These are phyloP conservation scores for Xanthoparmelia taractica DNA, from an alignment of 495 filamentous ascomycete genomes.

Conservation along the genomic window DNA sequence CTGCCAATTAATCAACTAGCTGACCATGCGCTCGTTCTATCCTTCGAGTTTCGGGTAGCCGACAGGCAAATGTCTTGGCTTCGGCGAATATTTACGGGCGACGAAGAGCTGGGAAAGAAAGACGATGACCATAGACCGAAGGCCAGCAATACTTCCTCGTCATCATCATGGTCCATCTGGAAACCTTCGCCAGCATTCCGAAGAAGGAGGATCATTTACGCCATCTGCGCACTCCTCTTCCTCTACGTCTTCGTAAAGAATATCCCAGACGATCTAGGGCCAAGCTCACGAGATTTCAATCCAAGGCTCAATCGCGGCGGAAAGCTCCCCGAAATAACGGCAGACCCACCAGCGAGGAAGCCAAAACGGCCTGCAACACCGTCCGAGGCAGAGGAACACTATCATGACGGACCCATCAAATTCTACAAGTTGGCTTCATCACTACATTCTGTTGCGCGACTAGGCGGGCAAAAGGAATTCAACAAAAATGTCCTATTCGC, in stretches of 20 bases:
- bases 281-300: constrained; percentile 21
- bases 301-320: constrained; percentile 12
- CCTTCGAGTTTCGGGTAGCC: constrained; percentile 21
- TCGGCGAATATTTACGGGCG: constrained; percentile 42
- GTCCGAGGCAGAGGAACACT: constrained; percentile 31
- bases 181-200: constrained; percentile 29
- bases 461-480: constrained; percentile 28
- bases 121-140: constrained; percentile 53
- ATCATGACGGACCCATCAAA: constrained; percentile 49
- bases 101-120: constrained; percentile 65
- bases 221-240: constrained; percentile 36
- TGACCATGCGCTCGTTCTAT: constrained; percentile 11
- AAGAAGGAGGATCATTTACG: constrained; percentile 39
- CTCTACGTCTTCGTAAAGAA: constrained; percentile 49
- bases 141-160: constrained; percentile 25
- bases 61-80: constrained; percentile 35
- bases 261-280: constrained; percentile 41
- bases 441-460: constrained; percentile 37
- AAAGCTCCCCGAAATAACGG: constrained; percentile 25
- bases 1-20: background rate
- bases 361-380: constrained; percentile 19
- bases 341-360: constrained; percentile 14
- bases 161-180: constrained; percentile 30
- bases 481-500: constrained; percentile 45
- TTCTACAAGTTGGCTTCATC: constrained; percentile 47